Evolutionary conservation across 1,139 yeast species (phyloP).

Genomic region (Groenewaldozyma sp.): DNA sequence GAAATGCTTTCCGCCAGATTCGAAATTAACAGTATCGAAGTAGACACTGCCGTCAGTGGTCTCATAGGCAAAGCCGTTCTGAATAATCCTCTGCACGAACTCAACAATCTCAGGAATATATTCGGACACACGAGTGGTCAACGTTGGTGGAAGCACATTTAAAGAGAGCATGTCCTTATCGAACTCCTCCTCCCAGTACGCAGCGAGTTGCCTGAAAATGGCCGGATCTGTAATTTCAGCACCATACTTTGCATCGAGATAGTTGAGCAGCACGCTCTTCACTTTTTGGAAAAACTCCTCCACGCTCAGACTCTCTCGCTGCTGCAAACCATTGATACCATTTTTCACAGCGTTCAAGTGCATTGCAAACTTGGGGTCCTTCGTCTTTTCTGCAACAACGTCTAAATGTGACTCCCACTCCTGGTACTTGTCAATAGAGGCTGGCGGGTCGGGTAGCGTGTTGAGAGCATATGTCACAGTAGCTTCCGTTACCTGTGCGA

Average conservation of each 20-base stretch:
- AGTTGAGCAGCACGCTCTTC: constrained; percentile 67
- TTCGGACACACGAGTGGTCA: constrained; percentile 94
- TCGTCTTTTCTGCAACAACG: constrained; percentile 39
- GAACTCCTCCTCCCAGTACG: constrained; percentile 81
- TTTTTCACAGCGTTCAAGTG: constrained; percentile 53
- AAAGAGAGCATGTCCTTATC: constrained; percentile 78
- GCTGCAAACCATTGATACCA: constrained; percentile 37
- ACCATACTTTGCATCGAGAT: constrained; percentile 64
- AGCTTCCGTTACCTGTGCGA: constrained; percentile 36
- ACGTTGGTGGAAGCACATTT: constrained; percentile 75
- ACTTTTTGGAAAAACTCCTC: constrained; percentile 41
- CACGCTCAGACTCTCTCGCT: constrained; percentile 19
- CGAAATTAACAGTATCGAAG: constrained; percentile 81
- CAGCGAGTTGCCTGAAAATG: constrained; percentile 72
- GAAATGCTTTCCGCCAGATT: constrained; percentile 52
- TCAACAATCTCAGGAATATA: constrained; percentile 85
- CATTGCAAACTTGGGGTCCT: constrained; percentile 82
- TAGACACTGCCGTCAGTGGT: constrained; percentile 89
- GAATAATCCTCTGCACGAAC: constrained; percentile 65
- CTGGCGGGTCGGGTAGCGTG: constrained; percentile 43
- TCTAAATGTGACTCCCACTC: constrained; percentile 47
- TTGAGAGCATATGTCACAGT: constrained; percentile 43
- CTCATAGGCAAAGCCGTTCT: constrained; percentile 75
- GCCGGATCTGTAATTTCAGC: constrained; percentile 73
- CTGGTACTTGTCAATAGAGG: constrained; percentile 33